phyloP scores from a whole-genome alignment of 441 rosid species.

The Manihot esculenta region DNA sequence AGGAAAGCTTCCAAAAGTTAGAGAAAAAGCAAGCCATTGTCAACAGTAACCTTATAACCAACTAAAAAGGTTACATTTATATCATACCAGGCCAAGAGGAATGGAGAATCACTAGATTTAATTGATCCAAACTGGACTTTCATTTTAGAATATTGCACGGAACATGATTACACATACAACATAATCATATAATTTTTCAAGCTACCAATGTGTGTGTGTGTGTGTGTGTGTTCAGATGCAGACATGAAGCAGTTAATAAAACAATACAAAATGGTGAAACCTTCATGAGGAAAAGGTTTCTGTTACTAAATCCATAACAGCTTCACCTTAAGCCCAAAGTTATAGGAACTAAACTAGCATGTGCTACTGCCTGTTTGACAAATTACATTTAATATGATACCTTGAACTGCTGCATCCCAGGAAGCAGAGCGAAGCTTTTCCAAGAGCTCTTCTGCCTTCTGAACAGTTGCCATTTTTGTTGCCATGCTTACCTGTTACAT shows the following conservation, averaged over 20 bases:
- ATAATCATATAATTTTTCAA: neutral
- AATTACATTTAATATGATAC: constrained; percentile 36
- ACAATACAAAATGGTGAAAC: neutral
- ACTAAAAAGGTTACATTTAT: constrained; percentile 1
- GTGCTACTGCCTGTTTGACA: neutral
- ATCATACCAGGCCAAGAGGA: neutral
- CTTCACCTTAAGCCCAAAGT: no score
- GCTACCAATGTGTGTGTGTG: neutral
- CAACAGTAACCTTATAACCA: constrained; percentile 7
- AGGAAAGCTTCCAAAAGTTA: constrained; percentile 1
- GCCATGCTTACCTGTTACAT: constrained; percentile 83
- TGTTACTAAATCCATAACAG: no score
- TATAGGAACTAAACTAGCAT: no score
- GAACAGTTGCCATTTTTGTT: constrained; percentile 91
- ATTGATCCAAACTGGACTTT: neutral
- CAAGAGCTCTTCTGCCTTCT: constrained; percentile 73
- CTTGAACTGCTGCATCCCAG: constrained; percentile 84
- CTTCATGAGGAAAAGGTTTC: neutral
- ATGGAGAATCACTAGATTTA: neutral
- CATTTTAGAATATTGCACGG: constrained; percentile 8
- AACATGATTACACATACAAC: neutral
- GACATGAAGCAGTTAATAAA: neutral
- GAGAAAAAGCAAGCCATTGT: neutral
- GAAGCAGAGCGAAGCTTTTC: constrained; percentile 86
- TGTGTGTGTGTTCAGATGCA: neutral